Evolutionary conservation across 2,329 filamentous ascomycete genomes (phyloP).

Genomic region (Phialophora tarda): DNA sequence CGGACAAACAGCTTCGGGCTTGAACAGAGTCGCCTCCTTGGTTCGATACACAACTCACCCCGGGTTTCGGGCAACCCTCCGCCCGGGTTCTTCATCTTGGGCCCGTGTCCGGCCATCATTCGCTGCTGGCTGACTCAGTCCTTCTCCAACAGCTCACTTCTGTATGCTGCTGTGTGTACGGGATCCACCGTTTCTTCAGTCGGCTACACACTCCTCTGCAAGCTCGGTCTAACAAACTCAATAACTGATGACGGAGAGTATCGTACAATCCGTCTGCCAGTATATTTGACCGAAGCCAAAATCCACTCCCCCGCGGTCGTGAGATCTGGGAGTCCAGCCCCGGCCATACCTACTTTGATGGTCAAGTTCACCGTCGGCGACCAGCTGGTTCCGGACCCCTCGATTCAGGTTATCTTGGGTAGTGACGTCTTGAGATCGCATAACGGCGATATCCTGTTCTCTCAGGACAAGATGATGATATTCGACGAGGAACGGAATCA

Average conservation of each 20-base stretch:
- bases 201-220: slow-evolving; percentile 73
- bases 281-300: slow-evolving; percentile 91
- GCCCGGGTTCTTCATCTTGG: slow-evolving; percentile 81
- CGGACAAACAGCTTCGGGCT: slow-evolving; percentile 87
- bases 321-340: slow-evolving; percentile 72
- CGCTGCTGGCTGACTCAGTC: slow-evolving; percentile 92
- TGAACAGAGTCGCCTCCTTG: slow-evolving; percentile 71
- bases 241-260: slow-evolving; percentile 70
- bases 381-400: slow-evolving; percentile 56
- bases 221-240: slow-evolving; percentile 72
- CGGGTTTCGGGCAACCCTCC: slow-evolving; percentile 70
- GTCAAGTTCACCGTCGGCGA: slow-evolving; percentile 76
- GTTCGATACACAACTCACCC: slow-evolving; percentile 71
- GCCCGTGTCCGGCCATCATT: slow-evolving; percentile 90
- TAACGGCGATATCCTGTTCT: slow-evolving; percentile 89
- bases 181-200: slow-evolving; percentile 89
- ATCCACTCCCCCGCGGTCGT: slow-evolving; percentile 73
- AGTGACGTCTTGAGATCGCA: slow-evolving; percentile 85
- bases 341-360: slow-evolving; percentile 80
- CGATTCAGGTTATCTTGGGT: slow-evolving; percentile 85
- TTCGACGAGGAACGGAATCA: slow-evolving; percentile 87
- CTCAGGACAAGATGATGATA: slow-evolving; percentile 84
- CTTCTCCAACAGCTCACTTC: slow-evolving; percentile 84
- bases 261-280: slow-evolving; percentile 73
- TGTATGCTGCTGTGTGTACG: slow-evolving; percentile 91